Percentiles rank a stretch among this genome's conserved stretches.
These are phyloP conservation scores for Biscogniauxia marginata DNA, from an alignment of 2,329 filamentous ascomycete genomes.

Conservation along the genomic window DNA sequence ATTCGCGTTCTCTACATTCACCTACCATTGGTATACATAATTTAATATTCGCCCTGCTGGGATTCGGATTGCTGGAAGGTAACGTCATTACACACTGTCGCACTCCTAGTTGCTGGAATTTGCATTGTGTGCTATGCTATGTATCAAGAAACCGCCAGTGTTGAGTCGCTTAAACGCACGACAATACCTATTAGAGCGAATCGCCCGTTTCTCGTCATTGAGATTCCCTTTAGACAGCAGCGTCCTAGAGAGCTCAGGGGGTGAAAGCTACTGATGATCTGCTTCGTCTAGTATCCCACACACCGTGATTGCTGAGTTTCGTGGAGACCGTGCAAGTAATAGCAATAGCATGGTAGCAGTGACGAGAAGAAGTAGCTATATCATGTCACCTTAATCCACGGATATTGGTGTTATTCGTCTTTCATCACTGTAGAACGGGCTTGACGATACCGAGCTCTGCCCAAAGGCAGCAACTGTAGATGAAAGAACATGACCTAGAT, in stretches of 20 bases:
- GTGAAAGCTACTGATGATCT: too few species aligned
- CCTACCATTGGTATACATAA: neutral
- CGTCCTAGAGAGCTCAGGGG: too few species aligned
- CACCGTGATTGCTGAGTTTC: too few species aligned
- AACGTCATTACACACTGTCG: neutral
- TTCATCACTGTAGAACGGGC: neutral
- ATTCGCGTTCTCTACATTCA: neutral
- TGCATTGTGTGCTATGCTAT: too few species aligned
- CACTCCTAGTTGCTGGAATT: neutral
- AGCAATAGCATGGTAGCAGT: too few species aligned
- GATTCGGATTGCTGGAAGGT: neutral
- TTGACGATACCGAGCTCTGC: neutral
- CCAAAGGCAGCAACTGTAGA: neutral
- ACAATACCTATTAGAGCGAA: too few species aligned
- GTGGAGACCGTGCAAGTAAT: too few species aligned
- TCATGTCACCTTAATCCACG: neutral
- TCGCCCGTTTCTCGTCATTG: too few species aligned
- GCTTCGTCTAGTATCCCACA: too few species aligned
- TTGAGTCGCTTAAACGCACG: too few species aligned
- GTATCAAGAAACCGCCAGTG: too few species aligned
- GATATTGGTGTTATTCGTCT: neutral
- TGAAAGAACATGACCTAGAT: constrained; percentile 14
- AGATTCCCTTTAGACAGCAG: too few species aligned
- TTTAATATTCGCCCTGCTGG: neutral
- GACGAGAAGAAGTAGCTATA: neutral